Evolutionary conservation across 2,329 filamentous ascomycete genomes (phyloP).

Genomic region (Colletotrichum melonis): DNA sequence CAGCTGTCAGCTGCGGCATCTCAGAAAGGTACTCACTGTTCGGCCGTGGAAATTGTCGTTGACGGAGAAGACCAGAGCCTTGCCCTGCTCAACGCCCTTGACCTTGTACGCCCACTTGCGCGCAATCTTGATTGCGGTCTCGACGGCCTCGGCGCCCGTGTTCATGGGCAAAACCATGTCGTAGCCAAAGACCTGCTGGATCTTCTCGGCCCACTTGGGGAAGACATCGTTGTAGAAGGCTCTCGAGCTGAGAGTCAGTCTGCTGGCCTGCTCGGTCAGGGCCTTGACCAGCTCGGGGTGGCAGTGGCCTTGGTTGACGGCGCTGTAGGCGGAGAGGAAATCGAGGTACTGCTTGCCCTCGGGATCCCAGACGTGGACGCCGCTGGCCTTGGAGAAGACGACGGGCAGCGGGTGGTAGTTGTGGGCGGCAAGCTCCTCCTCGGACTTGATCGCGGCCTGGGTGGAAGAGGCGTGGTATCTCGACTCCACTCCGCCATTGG

Average conservation of each 20-base stretch:
- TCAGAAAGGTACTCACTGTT: constrained; percentile 72
- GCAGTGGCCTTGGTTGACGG: constrained; percentile 98
- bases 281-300: constrained; percentile 96
- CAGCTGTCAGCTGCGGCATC: not conserved
- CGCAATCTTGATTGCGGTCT: constrained; percentile 96
- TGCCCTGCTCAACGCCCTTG: constrained; percentile 86
- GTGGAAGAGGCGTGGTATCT: constrained; percentile 83
- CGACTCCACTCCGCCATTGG: constrained; percentile 44
- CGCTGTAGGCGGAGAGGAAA: constrained; percentile 97
- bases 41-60: constrained; percentile 96
- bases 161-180: constrained; percentile 99
- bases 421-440: constrained; percentile 90
- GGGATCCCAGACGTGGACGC: constrained; percentile 94
- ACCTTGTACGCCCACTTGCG: constrained; percentile 98
- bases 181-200: constrained; percentile 89
- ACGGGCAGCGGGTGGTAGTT: constrained; percentile 98
- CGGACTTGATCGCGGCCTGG: constrained; percentile 80
- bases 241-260: constrained; percentile 90
- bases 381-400: constrained; percentile 87
- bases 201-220: constrained; percentile 92
- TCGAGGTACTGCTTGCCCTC: constrained; percentile 96
- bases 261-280: constrained; percentile 87
- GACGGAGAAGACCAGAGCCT: constrained; percentile 87
- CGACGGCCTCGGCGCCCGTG: constrained; percentile 94
- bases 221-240: constrained; percentile 99